Evolutionary conservation across 169 alveolate genomes (phyloP).

Genomic region (Cryptosporidium ubiquitum): DNA sequence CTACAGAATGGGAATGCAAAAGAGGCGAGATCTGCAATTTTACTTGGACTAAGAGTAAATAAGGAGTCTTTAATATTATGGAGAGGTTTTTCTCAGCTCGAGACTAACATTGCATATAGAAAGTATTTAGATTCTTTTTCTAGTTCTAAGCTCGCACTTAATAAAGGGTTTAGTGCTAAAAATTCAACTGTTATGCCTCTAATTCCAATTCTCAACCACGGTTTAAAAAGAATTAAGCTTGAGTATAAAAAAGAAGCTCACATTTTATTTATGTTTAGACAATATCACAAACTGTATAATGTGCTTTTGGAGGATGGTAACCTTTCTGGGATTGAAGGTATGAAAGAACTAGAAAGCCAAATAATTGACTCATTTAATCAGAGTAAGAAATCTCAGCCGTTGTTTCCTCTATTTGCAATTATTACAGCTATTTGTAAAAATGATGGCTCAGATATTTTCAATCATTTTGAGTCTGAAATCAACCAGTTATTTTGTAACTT

Average conservation of each 20-base stretch:
- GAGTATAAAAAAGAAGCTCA: slow-evolving; percentile 29
- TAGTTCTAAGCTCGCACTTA: not conserved
- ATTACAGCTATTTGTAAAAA: not conserved
- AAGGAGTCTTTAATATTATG: slow-evolving; percentile 34
- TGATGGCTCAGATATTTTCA: not conserved
- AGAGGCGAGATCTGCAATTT: slow-evolving; percentile 42
- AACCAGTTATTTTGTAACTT: not conserved
- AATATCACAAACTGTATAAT: not conserved
- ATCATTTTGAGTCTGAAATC: slow-evolving; percentile 5
- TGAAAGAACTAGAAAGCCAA: slow-evolving; percentile 22
- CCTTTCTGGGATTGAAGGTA: slow-evolving; percentile 39
- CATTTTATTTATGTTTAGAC: slow-evolving; percentile 20
- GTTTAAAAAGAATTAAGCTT: not conserved
- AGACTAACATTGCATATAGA: slow-evolving; percentile 45
- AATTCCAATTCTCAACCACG: slow-evolving; percentile 20
- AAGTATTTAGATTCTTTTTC: slow-evolving; percentile 14
- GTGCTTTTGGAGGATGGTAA: not conserved
- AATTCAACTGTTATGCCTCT: slow-evolving; percentile 18
- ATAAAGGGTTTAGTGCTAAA: not conserved
- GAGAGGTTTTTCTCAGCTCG: slow-evolving; percentile 60
- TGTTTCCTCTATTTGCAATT: slow-evolving; percentile 24
- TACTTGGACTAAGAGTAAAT: slow-evolving; percentile 51
- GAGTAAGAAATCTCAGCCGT: slow-evolving; percentile 21
- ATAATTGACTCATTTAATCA: not conserved
- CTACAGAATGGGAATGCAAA: slow-evolving; percentile 64